phyloP scores from a whole-genome alignment of 1,284 basidiomycete species.

The Apiotrichum akiyoshidainum region DNA sequence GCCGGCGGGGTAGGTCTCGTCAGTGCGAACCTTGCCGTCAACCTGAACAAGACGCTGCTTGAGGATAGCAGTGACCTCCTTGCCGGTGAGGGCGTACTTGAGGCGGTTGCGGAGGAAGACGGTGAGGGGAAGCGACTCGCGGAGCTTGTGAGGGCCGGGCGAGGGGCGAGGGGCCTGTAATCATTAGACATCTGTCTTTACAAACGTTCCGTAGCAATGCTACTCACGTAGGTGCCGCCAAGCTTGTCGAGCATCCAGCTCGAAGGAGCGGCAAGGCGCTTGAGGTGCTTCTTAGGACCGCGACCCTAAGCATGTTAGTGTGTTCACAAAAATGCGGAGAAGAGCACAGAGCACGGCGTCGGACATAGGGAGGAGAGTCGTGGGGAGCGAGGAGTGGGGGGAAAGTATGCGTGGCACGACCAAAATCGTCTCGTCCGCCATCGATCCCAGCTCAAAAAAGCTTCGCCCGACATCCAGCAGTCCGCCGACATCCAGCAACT shows the following conservation, averaged over 20 bases:
- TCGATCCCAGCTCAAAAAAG: too few species aligned
- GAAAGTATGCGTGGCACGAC: too few species aligned
- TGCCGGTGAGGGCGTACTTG: conserved; percentile 96
- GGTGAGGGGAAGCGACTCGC: conserved; percentile 89
- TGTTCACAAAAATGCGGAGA: conserved; percentile 4
- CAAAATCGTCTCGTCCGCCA: too few species aligned
- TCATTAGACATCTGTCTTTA: conserved; percentile 50
- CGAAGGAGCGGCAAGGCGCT: conserved; percentile 94
- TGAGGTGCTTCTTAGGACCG: conserved; percentile 99
- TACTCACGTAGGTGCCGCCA: conserved; percentile 75
- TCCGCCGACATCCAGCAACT: too few species aligned
- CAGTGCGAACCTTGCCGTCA: conserved; percentile 97
- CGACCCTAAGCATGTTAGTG: conserved; percentile 61
- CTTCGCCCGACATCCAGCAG: too few species aligned
- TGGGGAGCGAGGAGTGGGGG: too few species aligned
- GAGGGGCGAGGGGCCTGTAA: conserved; percentile 79
- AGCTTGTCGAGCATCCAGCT: conserved; percentile 99
- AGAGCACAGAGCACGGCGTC: too few species aligned
- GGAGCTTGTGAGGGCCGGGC: conserved; percentile 97
- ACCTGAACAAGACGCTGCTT: conserved; percentile 98
- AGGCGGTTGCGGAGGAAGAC: conserved; percentile 98
- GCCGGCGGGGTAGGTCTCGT: conserved; percentile 92
- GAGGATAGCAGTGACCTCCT: conserved; percentile 93
- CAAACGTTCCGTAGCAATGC: conserved; percentile 39
- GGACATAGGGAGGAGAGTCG: too few species aligned